Base-by-base conservation (phyloP, 257 asterid species). In the Solanum lycopersicoides region DNA sequence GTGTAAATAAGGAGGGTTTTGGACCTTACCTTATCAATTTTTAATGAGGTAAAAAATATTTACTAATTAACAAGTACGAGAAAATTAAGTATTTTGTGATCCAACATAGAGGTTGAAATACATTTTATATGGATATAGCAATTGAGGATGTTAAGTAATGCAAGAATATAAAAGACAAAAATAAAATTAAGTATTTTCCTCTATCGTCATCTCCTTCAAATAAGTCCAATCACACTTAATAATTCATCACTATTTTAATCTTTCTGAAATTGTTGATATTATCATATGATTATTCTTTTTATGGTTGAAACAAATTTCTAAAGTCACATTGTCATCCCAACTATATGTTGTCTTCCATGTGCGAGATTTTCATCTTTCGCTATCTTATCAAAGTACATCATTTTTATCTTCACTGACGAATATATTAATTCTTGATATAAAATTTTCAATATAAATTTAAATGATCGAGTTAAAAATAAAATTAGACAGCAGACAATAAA, bases 371-470 rank as follows among this genome's bases (percentile, higher is more conserved):
- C 18, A 1, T 66, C 20, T 4, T 25, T 66, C 1, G 2, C 7
- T 15, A 66, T 13, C 10, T 12, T 66, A 65, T 65, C 34, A 65
- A n/a, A 65, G 32, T 34, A n/a, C 12, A 1, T 65, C 34, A 12
- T n/a, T 4, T 9, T 65, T 9, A 65, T 65, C 34, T 65, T 65
- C 18, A 7, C 32, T n/a, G 1, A 10, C 32, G 9, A 65, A 65
- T 25, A 11, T 12, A n/a, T n/a, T 12, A 65, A 21, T 4, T 9
- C 2, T 74, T 5, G n/a, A 21, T 21, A 23, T 37, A 0, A 37
- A 5, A 6, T 0, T 75, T 12, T 13, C 2, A 3, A 1, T 4
- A 2, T 21, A 10, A 20, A 39, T 39, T 11, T 8, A 2, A 37
- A 12, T 37, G 7, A 1, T 35, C 5, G 5, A 5, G 6, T 5